phyloP scores from a whole-genome alignment of 2,329 filamentous ascomycete species.

The Magnaporthiopsis rhizophila region DNA sequence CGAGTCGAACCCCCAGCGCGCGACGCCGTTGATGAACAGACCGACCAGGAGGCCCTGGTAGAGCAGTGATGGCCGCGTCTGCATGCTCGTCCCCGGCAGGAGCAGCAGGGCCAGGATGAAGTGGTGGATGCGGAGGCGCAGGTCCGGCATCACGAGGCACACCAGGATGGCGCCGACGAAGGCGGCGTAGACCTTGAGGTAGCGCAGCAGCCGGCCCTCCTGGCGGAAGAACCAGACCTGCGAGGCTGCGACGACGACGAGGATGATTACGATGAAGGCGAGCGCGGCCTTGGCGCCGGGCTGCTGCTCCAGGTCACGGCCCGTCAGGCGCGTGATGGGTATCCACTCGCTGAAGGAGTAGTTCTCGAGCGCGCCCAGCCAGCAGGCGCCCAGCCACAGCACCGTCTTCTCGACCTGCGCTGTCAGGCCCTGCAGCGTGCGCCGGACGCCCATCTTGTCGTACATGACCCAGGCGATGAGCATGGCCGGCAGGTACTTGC shows the following conservation, averaged over 20 bases:
- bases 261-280: conserved; percentile 63
- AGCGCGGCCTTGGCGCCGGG: conserved; percentile 82
- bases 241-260: conserved; percentile 59
- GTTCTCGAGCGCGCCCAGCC: conserved; percentile 87
- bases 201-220: conserved; percentile 71
- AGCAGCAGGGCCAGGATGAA: conserved; percentile 85
- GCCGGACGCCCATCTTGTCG: conserved; percentile 68
- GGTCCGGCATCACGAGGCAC: conserved; percentile 62
- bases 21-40: conserved; percentile 88
- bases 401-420: conserved; percentile 87
- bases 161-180: conserved; percentile 61
- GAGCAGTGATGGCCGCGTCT: conserved; percentile 73
- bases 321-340: conserved; percentile 84
- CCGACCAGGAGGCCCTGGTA: conserved; percentile 89
- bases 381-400: conserved; percentile 82
- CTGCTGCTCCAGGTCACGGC: conserved; percentile 80
- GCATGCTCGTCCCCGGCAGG: conserved; percentile 79
- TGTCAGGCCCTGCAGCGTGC: conserved; percentile 61
- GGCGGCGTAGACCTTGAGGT: conserved; percentile 68
- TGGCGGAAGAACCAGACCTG: conserved; percentile 83
- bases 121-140: conserved; percentile 86
- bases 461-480: conserved; percentile 87
- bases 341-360: conserved; percentile 85
- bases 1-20: conserved; percentile 86
- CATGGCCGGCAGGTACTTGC: conserved; percentile 76